A percentile compares a stretch with the other conserved stretches of the same genome.
Conservation (phyloP, 75 land plant genomes). For the Adiantum capillusveneris region DNA sequence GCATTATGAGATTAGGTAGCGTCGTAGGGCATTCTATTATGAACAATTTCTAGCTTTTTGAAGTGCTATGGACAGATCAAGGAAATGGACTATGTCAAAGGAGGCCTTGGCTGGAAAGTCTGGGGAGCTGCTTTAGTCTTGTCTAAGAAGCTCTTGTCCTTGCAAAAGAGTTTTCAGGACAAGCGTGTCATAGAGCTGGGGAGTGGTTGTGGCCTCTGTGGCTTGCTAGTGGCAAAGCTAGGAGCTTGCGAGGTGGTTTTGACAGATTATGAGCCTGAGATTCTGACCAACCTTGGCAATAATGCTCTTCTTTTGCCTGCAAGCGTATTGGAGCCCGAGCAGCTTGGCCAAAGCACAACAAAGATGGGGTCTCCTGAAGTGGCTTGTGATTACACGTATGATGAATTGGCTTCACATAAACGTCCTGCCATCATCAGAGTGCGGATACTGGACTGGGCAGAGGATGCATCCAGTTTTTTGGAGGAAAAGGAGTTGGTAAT, state of each 20-base stretch:
- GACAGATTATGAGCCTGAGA: conserved; percentile 16
- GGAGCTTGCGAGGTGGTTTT: conserved; percentile 30
- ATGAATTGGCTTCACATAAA: neutral
- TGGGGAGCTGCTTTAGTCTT: conserved; percentile 24
- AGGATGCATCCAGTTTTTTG: neutral
- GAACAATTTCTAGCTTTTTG: too few relatives aligned
- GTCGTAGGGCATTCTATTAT: too few relatives aligned
- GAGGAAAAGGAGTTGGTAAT: neutral
- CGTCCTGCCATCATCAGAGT: conserved; percentile 8
- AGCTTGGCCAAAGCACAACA: too few relatives aligned
- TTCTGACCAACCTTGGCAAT: conserved; percentile 14
- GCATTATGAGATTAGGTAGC: neutral
- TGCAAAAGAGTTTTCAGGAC: conserved; percentile 1
- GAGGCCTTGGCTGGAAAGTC: conserved; percentile 27
- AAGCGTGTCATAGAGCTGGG: conserved; percentile 23
- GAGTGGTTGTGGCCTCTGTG: conserved; percentile 32
- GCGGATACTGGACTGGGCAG: conserved; percentile 20
- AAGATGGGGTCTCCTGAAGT: too few relatives aligned
- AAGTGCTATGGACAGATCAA: too few relatives aligned
- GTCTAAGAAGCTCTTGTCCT: conserved; percentile 12
- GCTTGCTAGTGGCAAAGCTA: conserved; percentile 10
- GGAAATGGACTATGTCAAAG: conserved; percentile 18
- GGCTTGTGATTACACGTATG: conserved; percentile 3
- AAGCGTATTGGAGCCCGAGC: neutral
- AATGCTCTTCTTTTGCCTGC: conserved; percentile 6